Evolutionary conservation across 2,329 filamentous ascomycete species (phyloP), one percentile per base, ranked within the genome.

Genomic region (Zymoseptoria brevis): DNA sequence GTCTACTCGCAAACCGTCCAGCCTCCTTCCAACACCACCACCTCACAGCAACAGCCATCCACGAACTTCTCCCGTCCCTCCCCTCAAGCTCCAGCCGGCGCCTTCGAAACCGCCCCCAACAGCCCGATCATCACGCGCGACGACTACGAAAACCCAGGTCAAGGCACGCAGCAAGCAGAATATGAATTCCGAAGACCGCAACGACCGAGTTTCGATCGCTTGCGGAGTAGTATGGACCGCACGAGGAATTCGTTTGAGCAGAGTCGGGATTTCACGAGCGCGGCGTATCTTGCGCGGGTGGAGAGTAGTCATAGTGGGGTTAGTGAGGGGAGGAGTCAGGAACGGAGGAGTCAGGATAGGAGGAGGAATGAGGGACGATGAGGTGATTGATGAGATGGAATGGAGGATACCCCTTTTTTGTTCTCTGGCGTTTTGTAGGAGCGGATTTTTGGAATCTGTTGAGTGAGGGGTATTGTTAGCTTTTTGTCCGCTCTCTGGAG

Each of bases 221-320:
- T 95, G 68, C 83, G 92, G 54, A 85, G 86, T 63, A 96, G 90
- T 0, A 93, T 96, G 84, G 94, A 97, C 70, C 85, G 87, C 24
- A 84, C 90, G 19, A 82, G 91, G 66, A 83, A 88, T 9, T 93
- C 89, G 73, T 96, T 90, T 72, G 93, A 96, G 75, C 85, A 85
- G 45, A 94, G 87, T 73, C 88, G 86, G 68, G 94, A 97, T 69
- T 96, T 96, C 70, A 96, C 93, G 0, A 92, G 89, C 26, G 92
- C 92, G 13, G 90, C 90, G 45, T 86, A 93, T 71, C 77, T 99
- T 65, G 87, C 87, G 53, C 83, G 91, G 63, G 84, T 96, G 65
- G 94, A 96, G 77, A 72, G 69, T 52, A 71, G 68, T 54, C 62
- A 66, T 30, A 62, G 59, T 22, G 55, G 56, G 3, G 57, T 29